Evolutionary conservation across 768 basidiomycete genomes (phyloP), one percentile per base, ranked within the genome.

Genomic region (Tricholoma matsutake): DNA sequence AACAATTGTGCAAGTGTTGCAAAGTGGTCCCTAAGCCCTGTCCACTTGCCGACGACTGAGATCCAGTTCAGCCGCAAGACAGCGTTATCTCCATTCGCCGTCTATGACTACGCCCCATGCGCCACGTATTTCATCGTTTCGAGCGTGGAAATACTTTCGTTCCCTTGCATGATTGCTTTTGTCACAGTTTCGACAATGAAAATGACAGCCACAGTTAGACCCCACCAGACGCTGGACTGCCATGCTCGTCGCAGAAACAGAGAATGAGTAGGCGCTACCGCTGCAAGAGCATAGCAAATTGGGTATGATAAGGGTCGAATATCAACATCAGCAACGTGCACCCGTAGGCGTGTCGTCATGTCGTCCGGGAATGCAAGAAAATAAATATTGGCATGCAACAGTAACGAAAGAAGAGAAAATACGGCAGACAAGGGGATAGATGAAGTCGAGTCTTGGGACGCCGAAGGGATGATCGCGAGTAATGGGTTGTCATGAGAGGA

Each of bases 151-250:
- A 89, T 76, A 32, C 77, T 78, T 63, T 79, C 72, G 65, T 80
- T 76, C 10, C 80, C 80, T 51, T 73, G 72, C 49, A 72, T 69
- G 43, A 85, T 78, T 54, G 81, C 77, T 43, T 74, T 74, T 59
- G 79, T 75, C 29, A 81, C 77, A 1, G 73, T 76, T 55, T 85
- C 80, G 1, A 79, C 76, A 35, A 82, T 68, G 43, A 72, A 80
- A 1, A 83, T 77, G 16, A 85, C 59, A 20, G 74, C 57, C 0
- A 72, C 68, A 0, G 83, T 79, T 20, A 79, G 63, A 52, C 75
- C 76, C 82, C 84, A 86, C 85, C 85, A 86, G 18, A 69, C 65
- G 6, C 77, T 78, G 2, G 78, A 81, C 64, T 84, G 83, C 84
- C 85, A 86, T 10, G 80, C 70, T 53, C 77, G 77, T 6, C 72